Conservation (phyloP, 192 early-diverging fungal genomes). For the Diversispora eburnea region DNA sequence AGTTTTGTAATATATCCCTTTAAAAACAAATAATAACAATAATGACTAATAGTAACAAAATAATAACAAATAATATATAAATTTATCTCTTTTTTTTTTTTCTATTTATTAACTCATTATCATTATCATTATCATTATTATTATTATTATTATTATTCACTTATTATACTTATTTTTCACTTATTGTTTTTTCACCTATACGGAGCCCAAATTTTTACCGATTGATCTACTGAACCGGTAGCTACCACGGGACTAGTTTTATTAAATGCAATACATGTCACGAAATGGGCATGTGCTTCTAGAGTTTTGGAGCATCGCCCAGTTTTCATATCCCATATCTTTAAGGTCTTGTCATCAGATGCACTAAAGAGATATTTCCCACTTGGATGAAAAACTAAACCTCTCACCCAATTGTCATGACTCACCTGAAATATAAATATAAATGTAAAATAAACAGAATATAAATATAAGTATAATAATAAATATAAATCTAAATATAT, state of each 20-base stretch:
- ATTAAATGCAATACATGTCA: slow-evolving; percentile 78
- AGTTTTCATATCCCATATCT: slow-evolving; percentile 83
- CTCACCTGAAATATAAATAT: slow-evolving; percentile 53
- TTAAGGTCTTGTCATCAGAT: slow-evolving; percentile 88
- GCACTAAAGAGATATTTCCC: slow-evolving; percentile 79
- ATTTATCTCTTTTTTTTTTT: background rate
- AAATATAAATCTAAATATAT: background rate
- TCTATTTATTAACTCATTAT: background rate
- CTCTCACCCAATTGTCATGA: slow-evolving; percentile 93
- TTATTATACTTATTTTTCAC: no score
- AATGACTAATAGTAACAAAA: no score
- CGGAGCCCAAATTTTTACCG: slow-evolving; percentile 67
- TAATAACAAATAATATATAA: no score
- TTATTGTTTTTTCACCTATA: slow-evolving; percentile 10
- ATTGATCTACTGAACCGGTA: slow-evolving; percentile 80
- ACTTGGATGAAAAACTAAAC: slow-evolving; percentile 75
- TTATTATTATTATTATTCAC: no score
- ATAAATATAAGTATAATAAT: background rate
- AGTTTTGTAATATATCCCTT: no score
- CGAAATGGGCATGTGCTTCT: slow-evolving; percentile 87
- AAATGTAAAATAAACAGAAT: background rate
- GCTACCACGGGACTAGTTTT: slow-evolving; percentile 67
- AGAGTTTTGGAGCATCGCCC: slow-evolving; percentile 79
- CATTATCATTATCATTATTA: no score
- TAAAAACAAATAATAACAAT: no score